A percentile compares a stretch with the other conserved stretches of the same genome.
phyloP scores from a whole-genome alignment of 805 yeast genomes.

The Diddensiella santjacobensis region DNA sequence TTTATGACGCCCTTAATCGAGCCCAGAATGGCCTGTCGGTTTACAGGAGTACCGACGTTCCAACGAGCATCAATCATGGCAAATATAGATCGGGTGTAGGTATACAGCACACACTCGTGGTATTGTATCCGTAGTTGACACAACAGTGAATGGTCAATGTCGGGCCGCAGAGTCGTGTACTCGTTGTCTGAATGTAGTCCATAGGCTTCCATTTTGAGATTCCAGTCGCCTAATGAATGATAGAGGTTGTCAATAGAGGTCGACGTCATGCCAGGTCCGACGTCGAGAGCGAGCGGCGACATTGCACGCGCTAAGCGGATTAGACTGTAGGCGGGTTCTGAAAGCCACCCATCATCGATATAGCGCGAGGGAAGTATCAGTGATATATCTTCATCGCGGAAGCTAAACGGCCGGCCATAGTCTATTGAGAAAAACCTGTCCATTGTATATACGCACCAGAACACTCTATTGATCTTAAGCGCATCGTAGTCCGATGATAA shows the following conservation, averaged over 20 bases:
- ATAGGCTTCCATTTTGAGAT: slow-evolving; percentile 19
- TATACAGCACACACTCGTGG: slow-evolving; percentile 16
- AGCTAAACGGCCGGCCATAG: slow-evolving; percentile 44
- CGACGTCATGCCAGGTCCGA: slow-evolving; percentile 16
- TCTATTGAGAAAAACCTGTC: slow-evolving; percentile 54
- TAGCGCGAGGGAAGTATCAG: slow-evolving; percentile 21
- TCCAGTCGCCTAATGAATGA: slow-evolving; percentile 19
- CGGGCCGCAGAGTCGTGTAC: slow-evolving; percentile 20
- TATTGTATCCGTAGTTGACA: slow-evolving; percentile 22
- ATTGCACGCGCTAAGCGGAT: slow-evolving; percentile 15
- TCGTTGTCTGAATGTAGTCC: slow-evolving; percentile 29
- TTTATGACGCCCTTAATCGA: slow-evolving; percentile 13
- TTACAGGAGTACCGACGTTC: slow-evolving; percentile 8
- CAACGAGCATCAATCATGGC: slow-evolving; percentile 14
- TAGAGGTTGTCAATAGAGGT: slow-evolving; percentile 13
- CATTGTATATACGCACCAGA: slow-evolving; percentile 52
- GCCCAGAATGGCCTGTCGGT: slow-evolving; percentile 5
- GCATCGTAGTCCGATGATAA: slow-evolving; percentile 34
- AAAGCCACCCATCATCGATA: slow-evolving; percentile 47
- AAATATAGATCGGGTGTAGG: slow-evolving; percentile 12
- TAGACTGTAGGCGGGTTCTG: slow-evolving; percentile 31
- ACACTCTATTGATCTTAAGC: slow-evolving; percentile 48
- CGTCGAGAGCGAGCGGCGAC: slow-evolving; percentile 16
- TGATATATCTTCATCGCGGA: slow-evolving; percentile 38
- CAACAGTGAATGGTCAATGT: slow-evolving; percentile 19